These are phyloP conservation scores for Oropetium thomaeum DNA, from an alignment of 176 grass and related monocot species.

Conservation along the genomic window DNA sequence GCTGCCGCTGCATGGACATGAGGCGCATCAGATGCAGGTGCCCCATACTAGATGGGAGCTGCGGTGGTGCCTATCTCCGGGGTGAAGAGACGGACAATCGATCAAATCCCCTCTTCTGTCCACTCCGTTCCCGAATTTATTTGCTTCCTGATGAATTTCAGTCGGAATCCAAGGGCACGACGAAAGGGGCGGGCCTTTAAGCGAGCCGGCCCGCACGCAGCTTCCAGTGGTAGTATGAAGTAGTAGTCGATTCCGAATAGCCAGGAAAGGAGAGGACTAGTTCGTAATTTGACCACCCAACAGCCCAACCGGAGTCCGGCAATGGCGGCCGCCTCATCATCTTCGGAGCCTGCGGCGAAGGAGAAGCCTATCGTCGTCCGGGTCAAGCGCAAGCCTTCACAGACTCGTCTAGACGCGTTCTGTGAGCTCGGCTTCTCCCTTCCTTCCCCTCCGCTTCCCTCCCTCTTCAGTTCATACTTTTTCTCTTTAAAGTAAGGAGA, in stretches of 20 bases:
- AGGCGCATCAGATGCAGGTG: neutral
- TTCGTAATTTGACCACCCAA: too few species aligned
- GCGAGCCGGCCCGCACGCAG: too few species aligned
- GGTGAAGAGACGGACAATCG: neutral
- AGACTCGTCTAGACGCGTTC: slow-evolving; percentile 59
- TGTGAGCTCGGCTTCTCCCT: slow-evolving; percentile 46
- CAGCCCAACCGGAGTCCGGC: neutral
- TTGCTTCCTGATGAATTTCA: neutral
- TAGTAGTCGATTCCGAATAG: too few species aligned
- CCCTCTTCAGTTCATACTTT: neutral
- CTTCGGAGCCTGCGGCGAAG: neutral
- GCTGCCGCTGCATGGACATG: too few species aligned
- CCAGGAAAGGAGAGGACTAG: too few species aligned
- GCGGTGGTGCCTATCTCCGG: neutral
- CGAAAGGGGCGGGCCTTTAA: too few species aligned
- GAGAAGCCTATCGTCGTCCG: slow-evolving; percentile 67
- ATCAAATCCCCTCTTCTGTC: neutral
- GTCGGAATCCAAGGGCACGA: too few species aligned
- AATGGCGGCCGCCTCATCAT: slow-evolving; percentile 19
- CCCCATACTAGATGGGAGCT: neutral
- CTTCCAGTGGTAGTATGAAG: too few species aligned
- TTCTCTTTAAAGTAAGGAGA: too few species aligned
- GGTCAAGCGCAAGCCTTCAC: slow-evolving; percentile 80
- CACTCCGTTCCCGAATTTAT: too few species aligned
- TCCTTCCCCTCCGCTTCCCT: neutral